Evolutionary conservation across 257 asterid species (phyloP), one percentile per base, ranked within the genome.

Genomic region (Hygrophila difformis): DNA sequence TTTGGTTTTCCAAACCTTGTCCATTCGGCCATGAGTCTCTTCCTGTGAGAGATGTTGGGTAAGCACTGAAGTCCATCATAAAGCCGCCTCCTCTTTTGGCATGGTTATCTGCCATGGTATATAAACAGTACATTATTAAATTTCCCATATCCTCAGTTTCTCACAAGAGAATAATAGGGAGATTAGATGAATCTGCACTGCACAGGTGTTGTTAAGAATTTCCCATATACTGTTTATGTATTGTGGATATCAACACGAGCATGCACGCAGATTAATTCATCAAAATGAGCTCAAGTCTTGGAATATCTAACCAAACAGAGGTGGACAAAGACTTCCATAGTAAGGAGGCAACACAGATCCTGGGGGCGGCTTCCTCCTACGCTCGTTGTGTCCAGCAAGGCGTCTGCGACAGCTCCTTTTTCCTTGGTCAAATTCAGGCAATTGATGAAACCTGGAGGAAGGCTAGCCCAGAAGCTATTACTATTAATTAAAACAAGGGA

Each of bases 341-440:
- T 73, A 72, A 51, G 77, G 46, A 40, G 88, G 72, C 72, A 78
- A 45, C 28, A 75, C 40, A 28, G 82, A 57, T 56, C 68, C 81
- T 7, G 84, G 76, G 12, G 78, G 83, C 31, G 85, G 93, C 76
- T 88, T 88, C 69, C 95, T 75, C 35, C 97, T 52, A 19, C 95
- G 93, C 72, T 84, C 95, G 10, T 84, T 88, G 70, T 88, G 97
- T 47, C 93, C 91, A n/a, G 94, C 97, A 53, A 88, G 76, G 57
- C 97, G 93, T 62, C 95, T 79, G 47, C 95, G 82, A 66, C 97
- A 88, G 49, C 97, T 88, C 38, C 97, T 60, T 45, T 88, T 88
- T 35, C 81, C 94, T 71, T 84, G 87, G 68, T 88, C 97, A 39
- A 88, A 88, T 66, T 88, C 97, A 31, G 84, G 63, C 68, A 88